Base-by-base conservation (phyloP, 805 yeast species). In the Monosporozyma aquatica region DNA sequence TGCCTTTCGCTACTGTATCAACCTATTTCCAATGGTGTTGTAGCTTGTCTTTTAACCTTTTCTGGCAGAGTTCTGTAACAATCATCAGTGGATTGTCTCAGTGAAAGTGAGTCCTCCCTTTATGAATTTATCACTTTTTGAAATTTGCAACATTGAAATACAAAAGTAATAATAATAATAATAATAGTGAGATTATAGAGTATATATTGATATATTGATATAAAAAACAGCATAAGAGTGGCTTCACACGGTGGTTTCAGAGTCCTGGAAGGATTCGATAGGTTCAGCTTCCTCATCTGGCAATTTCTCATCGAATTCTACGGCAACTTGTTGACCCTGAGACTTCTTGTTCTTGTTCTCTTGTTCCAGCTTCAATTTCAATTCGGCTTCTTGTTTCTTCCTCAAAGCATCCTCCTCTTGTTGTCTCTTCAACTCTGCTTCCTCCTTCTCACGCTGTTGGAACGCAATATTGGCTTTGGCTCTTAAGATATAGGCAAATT, bases 381-480 rank as follows among this genome's bases (percentile, higher is more conserved):
- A 37, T 26, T 47, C 50, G 10, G 37, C 25, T 37, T 43, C 39
- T 37, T n/a, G 30, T 13, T 18, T 20, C 40, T 25, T 37, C 29
- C n/a, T 22, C 24, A 27, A 38, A 26, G 42, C 43, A 11, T 44
- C 36, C 37, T 53, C 44, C 6, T 54, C 58, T 22, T 46, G 51
- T 32, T 56, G 57, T 41, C 37, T 34, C 20, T 37, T 30, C 24
- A 24, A 22, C 2, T 37, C 41, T 20, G 43, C 44, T 52, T 69
- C 78, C 27, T 53, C 60, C 38, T 61, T 65, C 53, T 76, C 80
- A 48, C 81, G 71, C 27, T 56, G 55, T 54, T 77, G 82, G 57
- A 76, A 76, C 25, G 71, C 74, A 33, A 76, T 41, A 50, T 77
- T 76, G 15, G 80, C 80, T 53, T 73, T 69, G 7, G 82, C 75